Percentiles rank a stretch among this genome's conserved stretches.
phyloP scores from a whole-genome alignment of 2,329 filamentous ascomycete species.

The Ophiostoma triangulosporum region DNA sequence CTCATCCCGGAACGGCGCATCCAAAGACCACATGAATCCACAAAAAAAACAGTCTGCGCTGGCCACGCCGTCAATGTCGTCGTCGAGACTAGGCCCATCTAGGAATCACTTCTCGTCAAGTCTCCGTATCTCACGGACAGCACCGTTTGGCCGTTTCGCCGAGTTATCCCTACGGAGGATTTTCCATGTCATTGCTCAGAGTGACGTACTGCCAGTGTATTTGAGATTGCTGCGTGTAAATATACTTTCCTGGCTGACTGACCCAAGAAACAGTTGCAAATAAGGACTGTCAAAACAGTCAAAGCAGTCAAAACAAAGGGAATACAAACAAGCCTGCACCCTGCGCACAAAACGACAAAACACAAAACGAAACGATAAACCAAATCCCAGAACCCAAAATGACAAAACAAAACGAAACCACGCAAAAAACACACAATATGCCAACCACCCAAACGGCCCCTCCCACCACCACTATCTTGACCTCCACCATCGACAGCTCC shows the following conservation, averaged over 20 bases:
- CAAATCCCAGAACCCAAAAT: no score
- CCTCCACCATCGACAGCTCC: neutral
- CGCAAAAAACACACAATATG: neutral
- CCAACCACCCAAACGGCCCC: neutral
- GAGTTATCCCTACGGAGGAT: no score
- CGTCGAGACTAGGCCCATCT: neutral
- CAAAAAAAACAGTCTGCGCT: conserved; percentile 9
- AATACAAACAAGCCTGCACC: neutral
- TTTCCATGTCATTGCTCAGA: no score
- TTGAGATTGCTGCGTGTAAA: no score
- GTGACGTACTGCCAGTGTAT: no score
- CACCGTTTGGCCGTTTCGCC: neutral
- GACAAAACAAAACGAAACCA: no score
- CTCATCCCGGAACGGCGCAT: conserved; percentile 5
- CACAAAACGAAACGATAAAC: no score
- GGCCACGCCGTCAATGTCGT: conserved; percentile 7
- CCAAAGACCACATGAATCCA: conserved; percentile 4
- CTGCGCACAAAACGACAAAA: no score
- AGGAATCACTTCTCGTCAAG: conserved; percentile 3
- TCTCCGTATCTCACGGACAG: neutral
- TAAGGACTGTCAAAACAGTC: neutral
- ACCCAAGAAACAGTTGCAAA: neutral
- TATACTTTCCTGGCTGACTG: neutral
- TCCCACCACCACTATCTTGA: conserved; percentile 2
- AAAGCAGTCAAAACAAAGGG: neutral